These are phyloP conservation scores for Laetiporus sulphureus DNA, from an alignment of 1,284 basidiomycete species.

Conservation along the genomic window DNA sequence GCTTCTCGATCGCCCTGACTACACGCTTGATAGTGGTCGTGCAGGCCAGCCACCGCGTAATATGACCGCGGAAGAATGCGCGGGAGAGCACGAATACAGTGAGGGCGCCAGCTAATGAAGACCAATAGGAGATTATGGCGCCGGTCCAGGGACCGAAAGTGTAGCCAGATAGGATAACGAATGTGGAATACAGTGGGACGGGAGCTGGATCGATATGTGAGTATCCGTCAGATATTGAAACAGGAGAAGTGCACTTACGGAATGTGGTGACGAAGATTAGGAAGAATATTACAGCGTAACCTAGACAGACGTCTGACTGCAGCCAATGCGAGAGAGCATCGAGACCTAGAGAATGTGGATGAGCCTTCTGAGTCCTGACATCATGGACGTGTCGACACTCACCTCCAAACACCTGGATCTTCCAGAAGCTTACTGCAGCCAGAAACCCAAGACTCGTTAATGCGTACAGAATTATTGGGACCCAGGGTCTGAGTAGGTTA, in stretches of 20 bases:
- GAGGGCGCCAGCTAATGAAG: constrained; percentile 77
- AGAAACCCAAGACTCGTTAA: constrained; percentile 64
- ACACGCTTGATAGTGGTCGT: constrained; percentile 63
- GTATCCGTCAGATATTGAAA: constrained; percentile 15
- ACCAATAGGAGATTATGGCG: constrained; percentile 75
- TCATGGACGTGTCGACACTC: constrained; percentile 18
- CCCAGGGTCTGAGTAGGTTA: constrained; percentile 59
- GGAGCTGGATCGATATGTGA: constrained; percentile 56
- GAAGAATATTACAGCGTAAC: constrained; percentile 65
- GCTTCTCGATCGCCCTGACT: constrained; percentile 82
- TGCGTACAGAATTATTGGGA: constrained; percentile 64
- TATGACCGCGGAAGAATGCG: constrained; percentile 59
- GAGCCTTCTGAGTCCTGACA: neutral
- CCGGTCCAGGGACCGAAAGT: constrained; percentile 79
- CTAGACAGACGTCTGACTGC: constrained; percentile 56
- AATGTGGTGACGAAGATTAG: constrained; percentile 80
- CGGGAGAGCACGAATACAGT: constrained; percentile 75
- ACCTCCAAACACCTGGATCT: constrained; percentile 67
- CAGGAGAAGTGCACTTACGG: constrained; percentile 46
- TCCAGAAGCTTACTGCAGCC: constrained; percentile 68
- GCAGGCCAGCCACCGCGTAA: constrained; percentile 66
- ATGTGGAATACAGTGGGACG: constrained; percentile 80
- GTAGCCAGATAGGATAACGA: constrained; percentile 84
- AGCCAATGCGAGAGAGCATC: constrained; percentile 71
- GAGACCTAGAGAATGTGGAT: constrained; percentile 38